Conservation (phyloP, 2,329 filamentous ascomycete species). For the Blastomyces emzantsi region DNA sequence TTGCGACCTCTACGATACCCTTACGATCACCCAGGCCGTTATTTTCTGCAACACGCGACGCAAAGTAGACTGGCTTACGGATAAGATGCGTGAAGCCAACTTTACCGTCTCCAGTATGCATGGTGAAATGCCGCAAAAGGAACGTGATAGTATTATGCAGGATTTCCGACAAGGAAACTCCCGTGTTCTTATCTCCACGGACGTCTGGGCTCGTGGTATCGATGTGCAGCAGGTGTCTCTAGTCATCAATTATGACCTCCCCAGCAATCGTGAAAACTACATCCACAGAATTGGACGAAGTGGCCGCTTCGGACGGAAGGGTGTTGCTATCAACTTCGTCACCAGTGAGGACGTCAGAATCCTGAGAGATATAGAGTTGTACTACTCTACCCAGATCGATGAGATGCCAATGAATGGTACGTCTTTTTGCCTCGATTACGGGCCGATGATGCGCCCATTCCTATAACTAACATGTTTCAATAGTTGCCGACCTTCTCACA, state of each 20-base stretch:
- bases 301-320: conserved; percentile 92
- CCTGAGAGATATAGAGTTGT: conserved; percentile 91
- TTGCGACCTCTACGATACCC: conserved; percentile 95
- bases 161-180: conserved; percentile 97
- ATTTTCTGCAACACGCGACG: conserved; percentile 99
- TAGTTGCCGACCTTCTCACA: conserved; percentile 22
- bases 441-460: background rate
- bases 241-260: conserved; percentile 98
- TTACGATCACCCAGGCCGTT: conserved; percentile 97
- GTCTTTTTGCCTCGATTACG: conserved; percentile 19
- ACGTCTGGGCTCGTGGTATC: conserved; percentile 97
- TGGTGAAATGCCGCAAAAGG: conserved; percentile 97
- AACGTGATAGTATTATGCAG: conserved; percentile 98
- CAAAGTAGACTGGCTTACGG: conserved; percentile 98
- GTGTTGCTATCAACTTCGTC: conserved; percentile 99
- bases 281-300: conserved; percentile 97
- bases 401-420: conserved; percentile 98
- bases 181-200: conserved; percentile 90
- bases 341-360: conserved; percentile 97
- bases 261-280: conserved; percentile 98
- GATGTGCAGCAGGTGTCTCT: conserved; percentile 97
- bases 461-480: background rate
- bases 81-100: conserved; percentile 98
- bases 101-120: conserved; percentile 99
- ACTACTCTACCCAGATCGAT: conserved; percentile 94